phyloP scores from a whole-genome alignment of 2,329 filamentous ascomycete genomes.

The Exophiala lecanii-corni region DNA sequence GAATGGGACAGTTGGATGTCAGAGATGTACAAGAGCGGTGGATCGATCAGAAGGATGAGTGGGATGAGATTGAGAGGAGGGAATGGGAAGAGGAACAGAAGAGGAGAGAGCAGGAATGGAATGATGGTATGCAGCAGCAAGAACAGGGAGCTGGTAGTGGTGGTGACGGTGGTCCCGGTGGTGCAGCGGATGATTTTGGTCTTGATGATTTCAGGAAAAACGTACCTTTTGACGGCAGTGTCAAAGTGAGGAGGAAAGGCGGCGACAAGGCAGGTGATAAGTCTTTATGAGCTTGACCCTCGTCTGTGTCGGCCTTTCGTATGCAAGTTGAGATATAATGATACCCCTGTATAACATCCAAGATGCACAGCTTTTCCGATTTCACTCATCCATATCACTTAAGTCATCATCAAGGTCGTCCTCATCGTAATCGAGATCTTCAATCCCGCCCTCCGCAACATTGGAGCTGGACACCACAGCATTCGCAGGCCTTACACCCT shows the following conservation, averaged over 20 bases:
- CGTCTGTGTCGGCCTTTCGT: neutral
- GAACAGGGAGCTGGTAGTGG: too few species aligned
- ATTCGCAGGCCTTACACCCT: too few species aligned
- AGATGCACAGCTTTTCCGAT: too few species aligned
- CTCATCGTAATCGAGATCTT: neutral
- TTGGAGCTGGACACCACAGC: neutral
- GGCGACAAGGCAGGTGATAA: slow-evolving; percentile 5
- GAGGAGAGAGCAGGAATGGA: slow-evolving; percentile 37
- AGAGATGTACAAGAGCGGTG: slow-evolving; percentile 92
- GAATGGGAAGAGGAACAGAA: slow-evolving; percentile 71
- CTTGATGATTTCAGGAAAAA: slow-evolving; percentile 28
- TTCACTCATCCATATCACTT: slow-evolving; percentile 28
- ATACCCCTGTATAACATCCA: neutral
- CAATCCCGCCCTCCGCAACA: neutral
- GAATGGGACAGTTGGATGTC: slow-evolving; percentile 67
- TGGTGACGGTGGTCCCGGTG: neutral
- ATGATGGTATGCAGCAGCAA: slow-evolving; percentile 12
- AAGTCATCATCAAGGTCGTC: slow-evolving; percentile 11
- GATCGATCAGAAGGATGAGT: slow-evolving; percentile 84
- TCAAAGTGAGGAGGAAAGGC: slow-evolving; percentile 52
- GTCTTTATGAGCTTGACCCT: slow-evolving; percentile 10
- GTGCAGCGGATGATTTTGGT: slow-evolving; percentile 23
- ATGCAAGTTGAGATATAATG: too few species aligned
- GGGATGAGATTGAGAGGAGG: slow-evolving; percentile 72
- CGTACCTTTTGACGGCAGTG: slow-evolving; percentile 57